Conservation (phyloP, 139 green algal species). For the Chlamydomonas sp. region DNA sequence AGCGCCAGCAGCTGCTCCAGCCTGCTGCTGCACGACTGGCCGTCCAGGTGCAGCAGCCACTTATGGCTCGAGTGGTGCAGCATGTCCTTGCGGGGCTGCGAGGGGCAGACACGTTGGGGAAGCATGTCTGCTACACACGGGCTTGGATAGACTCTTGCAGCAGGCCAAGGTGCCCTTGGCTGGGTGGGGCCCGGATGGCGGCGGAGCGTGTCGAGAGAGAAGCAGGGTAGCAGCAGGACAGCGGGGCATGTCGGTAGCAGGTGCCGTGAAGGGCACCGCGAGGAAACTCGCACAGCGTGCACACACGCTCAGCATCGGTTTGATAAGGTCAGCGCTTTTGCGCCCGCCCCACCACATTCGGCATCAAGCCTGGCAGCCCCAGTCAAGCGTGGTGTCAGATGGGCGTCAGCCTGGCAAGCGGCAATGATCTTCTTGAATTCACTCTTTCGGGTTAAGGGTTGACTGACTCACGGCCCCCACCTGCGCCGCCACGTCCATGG, state of each 20-base stretch:
- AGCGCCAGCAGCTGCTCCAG: slow-evolving; percentile 55
- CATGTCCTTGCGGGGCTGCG: slow-evolving; percentile 37
- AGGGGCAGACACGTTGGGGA: background rate
- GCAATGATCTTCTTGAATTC: background rate
- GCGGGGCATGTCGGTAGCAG: no score
- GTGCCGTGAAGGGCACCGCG: no score
- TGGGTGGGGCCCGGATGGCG: background rate
- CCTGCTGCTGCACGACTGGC: slow-evolving; percentile 29
- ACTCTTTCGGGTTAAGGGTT: no score
- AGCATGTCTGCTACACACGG: background rate
- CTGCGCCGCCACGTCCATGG: slow-evolving; percentile 36
- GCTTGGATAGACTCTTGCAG: background rate
- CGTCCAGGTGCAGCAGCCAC: slow-evolving; percentile 52
- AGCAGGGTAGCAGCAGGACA: no score
- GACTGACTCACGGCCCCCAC: background rate
- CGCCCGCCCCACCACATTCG: background rate
- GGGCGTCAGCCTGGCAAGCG: background rate
- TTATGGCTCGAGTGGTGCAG: slow-evolving; percentile 34
- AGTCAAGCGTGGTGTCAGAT: background rate
- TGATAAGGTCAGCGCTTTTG: background rate
- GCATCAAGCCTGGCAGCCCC: background rate
- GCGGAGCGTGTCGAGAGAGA: background rate
- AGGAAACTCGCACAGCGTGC: background rate
- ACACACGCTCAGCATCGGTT: background rate
- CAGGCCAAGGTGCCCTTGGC: background rate